Evolutionary conservation across 805 yeast genomes (phyloP).

Genomic region (Starmera caribaea): DNA sequence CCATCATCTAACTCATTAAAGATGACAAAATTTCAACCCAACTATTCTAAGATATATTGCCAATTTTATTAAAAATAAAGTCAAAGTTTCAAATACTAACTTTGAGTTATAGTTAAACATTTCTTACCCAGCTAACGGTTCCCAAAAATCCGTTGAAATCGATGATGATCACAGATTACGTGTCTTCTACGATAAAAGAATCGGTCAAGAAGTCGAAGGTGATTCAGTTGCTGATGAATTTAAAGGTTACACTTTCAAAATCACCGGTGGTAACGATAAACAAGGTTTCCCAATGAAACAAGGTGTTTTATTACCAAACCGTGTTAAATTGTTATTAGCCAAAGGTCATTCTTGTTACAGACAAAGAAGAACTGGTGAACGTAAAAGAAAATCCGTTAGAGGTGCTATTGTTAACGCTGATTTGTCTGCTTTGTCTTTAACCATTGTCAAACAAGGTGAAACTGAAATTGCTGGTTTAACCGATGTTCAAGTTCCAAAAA

Average conservation of each 20-base stretch:
- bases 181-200: constrained; percentile 97
- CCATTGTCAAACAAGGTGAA: constrained; percentile 96
- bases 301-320: constrained; percentile 99
- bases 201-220: constrained; percentile 99
- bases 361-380: constrained; percentile 99
- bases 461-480: constrained; percentile 93
- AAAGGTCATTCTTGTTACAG: constrained; percentile 98
- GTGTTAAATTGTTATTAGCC: constrained; percentile 91
- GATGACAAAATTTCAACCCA: too few relatives aligned
- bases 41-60: too few relatives aligned
- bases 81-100: too few relatives aligned
- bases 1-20: too few relatives aligned
- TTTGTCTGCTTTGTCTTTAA: constrained; percentile 89
- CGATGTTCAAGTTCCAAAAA: constrained; percentile 90
- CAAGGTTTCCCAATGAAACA: constrained; percentile 99
- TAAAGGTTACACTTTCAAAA: constrained; percentile 98
- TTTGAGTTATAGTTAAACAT: constrained; percentile 68
- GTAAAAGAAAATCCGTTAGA: constrained; percentile 99
- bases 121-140: constrained; percentile 99
- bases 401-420: constrained; percentile 98
- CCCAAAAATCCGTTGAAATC: constrained; percentile 95
- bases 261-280: constrained; percentile 99
- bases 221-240: constrained; percentile 95
- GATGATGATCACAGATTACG: constrained; percentile 99
- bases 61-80: too few relatives aligned